These are phyloP conservation scores for Pleurotus ostreatus DNA, from an alignment of 768 basidiomycete species.

Conservation along the genomic window DNA sequence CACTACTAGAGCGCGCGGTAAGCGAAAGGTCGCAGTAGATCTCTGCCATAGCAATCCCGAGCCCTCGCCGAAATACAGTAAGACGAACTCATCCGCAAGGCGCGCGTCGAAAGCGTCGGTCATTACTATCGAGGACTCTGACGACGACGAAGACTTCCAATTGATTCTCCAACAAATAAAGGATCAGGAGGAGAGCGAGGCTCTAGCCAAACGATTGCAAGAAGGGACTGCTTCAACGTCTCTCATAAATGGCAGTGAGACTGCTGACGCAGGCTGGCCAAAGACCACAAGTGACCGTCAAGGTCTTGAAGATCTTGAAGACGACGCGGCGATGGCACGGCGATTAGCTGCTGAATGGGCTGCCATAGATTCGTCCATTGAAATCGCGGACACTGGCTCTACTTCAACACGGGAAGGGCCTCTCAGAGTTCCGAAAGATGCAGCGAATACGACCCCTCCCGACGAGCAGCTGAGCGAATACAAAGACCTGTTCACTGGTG, in stretches of 20 bases:
- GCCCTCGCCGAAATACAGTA: conserved; percentile 4
- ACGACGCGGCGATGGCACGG: conserved; percentile 34
- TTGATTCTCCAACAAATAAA: conserved; percentile 36
- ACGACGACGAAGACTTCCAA: conserved; percentile 37
- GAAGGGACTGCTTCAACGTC: conserved; percentile 18
- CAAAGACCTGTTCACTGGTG: conserved; percentile 31
- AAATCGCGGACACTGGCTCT: neutral
- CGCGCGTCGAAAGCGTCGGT: conserved; percentile 15
- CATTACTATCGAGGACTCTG: conserved; percentile 23
- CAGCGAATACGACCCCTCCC: conserved; percentile 17
- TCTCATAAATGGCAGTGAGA: too few species aligned
- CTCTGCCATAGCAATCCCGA: neutral
- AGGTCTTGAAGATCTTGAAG: conserved; percentile 18
- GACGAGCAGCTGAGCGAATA: conserved; percentile 28
- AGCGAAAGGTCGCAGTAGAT: neutral
- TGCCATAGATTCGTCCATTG: conserved; percentile 14
- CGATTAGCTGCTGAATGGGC: conserved; percentile 38
- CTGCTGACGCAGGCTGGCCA: neutral
- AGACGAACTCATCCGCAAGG: conserved; percentile 10
- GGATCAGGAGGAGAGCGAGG: conserved; percentile 40
- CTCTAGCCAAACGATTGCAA: conserved; percentile 31
- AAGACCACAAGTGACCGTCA: conserved; percentile 12
- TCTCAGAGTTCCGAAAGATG: neutral
- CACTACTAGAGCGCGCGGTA: neutral
- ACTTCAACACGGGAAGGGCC: neutral